Base-by-base conservation (phyloP, 495 filamentous ascomycete genomes). In the Aspergillus carlsbadensis region DNA sequence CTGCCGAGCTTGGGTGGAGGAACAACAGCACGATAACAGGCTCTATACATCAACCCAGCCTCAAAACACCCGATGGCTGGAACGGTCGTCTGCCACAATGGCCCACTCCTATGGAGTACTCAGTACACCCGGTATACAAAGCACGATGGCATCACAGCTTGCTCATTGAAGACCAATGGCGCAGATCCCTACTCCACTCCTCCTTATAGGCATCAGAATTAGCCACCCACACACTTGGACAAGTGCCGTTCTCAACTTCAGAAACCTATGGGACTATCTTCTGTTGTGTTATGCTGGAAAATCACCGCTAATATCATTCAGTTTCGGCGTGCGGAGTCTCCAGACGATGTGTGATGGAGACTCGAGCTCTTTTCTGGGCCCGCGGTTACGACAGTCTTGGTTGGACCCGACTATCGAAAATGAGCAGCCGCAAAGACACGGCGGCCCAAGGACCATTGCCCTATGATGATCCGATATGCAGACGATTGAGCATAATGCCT, bases 181-280 rank as follows among this genome's bases (percentile, higher is more conserved):
- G 53, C 35, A 48, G 53, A 56, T 56, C 53, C 22, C 31, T 6
- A 34, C 42, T 56, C 53, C 43, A 56, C 47, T 50, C 31, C 33
- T 13, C 39, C n/a, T 14, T 10, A 8, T 53, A 56, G 53, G 43
- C 42, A 56, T 56, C 34, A 56, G 29, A 15, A 56, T 56, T 48
- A 31, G 41, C 52, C 34, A 37, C 34, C 11, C 17, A n/a, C 34
- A 13, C 17, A 11, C n/a, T 34, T 49, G 24, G 22, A 21, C 22
- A 29, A 45, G 22, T 24, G 21, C 5, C 3, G n/a, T 11, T 36
- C 35, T 36, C 45, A 22, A 47, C 8, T 33, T 10, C 17, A 17
- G 13, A 15, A 36, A 4, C 15, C 15, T 36, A 36, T 21, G 31
- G 17, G 45, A 31, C 17, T 21, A 36, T 49, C 3, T 43, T 24